A percentile compares a stretch with the other conserved stretches of the same genome.
Evolutionary conservation across 352 stramenopile species (phyloP).

Genomic region (Globisporangium orthogonon): DNA sequence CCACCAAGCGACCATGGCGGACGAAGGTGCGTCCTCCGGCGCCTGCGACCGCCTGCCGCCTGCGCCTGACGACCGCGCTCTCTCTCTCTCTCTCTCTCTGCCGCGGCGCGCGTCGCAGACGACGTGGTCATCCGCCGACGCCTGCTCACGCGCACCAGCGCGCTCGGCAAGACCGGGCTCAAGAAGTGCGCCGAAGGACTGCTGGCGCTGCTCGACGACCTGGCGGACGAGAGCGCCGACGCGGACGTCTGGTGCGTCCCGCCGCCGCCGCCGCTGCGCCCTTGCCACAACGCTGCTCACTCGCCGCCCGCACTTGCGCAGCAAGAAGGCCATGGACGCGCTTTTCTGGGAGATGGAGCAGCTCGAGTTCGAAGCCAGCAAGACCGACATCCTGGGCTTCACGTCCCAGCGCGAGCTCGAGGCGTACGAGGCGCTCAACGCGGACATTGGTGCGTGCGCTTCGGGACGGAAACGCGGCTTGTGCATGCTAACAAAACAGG

Average conservation of each 20-base stretch:
- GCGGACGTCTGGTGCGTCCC: slow-evolving; percentile 29
- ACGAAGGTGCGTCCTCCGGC: slow-evolving; percentile 35
- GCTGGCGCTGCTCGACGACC: slow-evolving; percentile 51
- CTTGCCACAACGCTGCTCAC: no score
- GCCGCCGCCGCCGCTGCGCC: no score
- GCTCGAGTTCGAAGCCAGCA: slow-evolving; percentile 78
- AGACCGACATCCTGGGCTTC: slow-evolving; percentile 75
- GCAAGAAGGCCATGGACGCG: slow-evolving; percentile 62
- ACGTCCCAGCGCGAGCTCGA: slow-evolving; percentile 79
- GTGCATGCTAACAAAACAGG: no score
- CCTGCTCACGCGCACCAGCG: slow-evolving; percentile 73
- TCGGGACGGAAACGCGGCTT: no score
- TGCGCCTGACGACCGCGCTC: background rate
- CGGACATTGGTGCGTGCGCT: slow-evolving; percentile 48
- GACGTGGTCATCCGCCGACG: slow-evolving; percentile 65
- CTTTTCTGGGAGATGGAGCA: slow-evolving; percentile 86
- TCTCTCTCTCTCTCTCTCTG: background rate
- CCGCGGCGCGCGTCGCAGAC: slow-evolving; percentile 6
- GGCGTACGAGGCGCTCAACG: slow-evolving; percentile 73
- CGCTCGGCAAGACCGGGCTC: slow-evolving; percentile 68
- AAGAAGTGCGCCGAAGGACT: slow-evolving; percentile 78
- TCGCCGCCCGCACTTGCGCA: slow-evolving; percentile 5
- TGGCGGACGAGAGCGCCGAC: slow-evolving; percentile 62
- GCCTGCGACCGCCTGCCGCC: no score
- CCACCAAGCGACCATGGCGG: slow-evolving; percentile 24